Evolutionary conservation across 306 rosid genomes (phyloP), one percentile per base, ranked within the genome.

Genomic region (Quercus glauca): DNA sequence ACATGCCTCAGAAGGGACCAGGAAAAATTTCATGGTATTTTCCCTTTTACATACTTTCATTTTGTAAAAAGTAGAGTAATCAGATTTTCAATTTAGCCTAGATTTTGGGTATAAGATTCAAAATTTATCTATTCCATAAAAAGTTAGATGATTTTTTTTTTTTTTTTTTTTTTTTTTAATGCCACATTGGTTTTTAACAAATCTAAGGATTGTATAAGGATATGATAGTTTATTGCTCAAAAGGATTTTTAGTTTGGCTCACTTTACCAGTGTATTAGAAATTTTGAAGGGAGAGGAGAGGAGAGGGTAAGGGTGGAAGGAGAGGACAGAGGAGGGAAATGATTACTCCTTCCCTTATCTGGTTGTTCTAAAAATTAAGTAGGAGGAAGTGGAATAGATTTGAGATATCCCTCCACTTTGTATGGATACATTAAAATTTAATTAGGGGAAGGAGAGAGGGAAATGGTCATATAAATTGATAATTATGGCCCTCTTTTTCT

Each of bases 11-110:
- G 88, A 76, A 79, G 49, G 99, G 92, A 8, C 91, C 94, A 0
- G 89, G 86, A 65, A 89, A 89, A 83, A 90, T 94, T 76, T 91
- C 97, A 71, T 94, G 97, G 99, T 94, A 75, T 71, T 83, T 84
- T 61, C 78, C 55, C 79, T 15, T 61, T 65, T 9, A 6, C 26
- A 1, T 29, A 8, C 26, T 65, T 68, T 68, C 12, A 41, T 41
- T 41, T 41, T 41, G 45, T 8, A 25, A 25, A 25, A 68, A 35
- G 10, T 35, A 17, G 13, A 15, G 43, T 17, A 21, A 31, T 65
- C 35, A 26, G 45, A 64, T 64, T 29, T 64, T 10, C 45, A 5
- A 28, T 29, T 31, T 31, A 17, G 45, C n/a, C 45, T 18, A 64
- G 71, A 20, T 11, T 68, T 68, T 35, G 23, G 52, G n/a, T 18